Percentiles rank a stretch among this genome's conserved stretches.
Evolutionary conservation across 2,329 filamentous ascomycete species (phyloP).

Genomic region (Leptographium flavum): DNA sequence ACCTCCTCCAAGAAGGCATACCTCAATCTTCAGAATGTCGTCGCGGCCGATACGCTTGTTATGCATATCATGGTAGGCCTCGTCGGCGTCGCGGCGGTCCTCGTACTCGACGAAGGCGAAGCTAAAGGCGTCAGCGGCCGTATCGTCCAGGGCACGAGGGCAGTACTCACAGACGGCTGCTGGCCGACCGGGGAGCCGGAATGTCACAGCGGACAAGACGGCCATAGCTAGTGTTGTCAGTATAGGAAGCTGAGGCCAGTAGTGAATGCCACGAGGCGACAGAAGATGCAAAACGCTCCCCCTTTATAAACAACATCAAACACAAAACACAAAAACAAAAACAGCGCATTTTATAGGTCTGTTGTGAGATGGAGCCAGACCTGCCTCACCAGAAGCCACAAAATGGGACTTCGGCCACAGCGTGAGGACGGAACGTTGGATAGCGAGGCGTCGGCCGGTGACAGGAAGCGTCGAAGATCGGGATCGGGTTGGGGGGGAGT

Average conservation of each 20-base stretch:
- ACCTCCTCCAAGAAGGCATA: slow-evolving; percentile 35
- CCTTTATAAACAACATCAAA: too few relatives aligned
- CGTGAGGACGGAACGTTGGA: background rate
- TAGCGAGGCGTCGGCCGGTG: background rate
- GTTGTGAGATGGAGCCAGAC: background rate
- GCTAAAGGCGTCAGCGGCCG: slow-evolving; percentile 23
- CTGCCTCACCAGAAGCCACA: slow-evolving; percentile 3
- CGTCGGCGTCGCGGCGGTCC: slow-evolving; percentile 92
- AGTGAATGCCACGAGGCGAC: too few relatives aligned
- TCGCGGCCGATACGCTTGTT: slow-evolving; percentile 97
- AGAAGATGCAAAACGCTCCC: too few relatives aligned
- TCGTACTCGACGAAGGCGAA: slow-evolving; percentile 99
- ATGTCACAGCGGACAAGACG: slow-evolving; percentile 97
- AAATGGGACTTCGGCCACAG: background rate
- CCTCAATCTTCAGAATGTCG: slow-evolving; percentile 95
- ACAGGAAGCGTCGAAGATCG: background rate
- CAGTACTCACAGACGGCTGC: slow-evolving; percentile 77
- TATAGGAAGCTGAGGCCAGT: too few relatives aligned
- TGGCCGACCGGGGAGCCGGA: slow-evolving; percentile 83
- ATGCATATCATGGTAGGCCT: slow-evolving; percentile 99
- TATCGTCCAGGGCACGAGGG: background rate
- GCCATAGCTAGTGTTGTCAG: slow-evolving; percentile 57
- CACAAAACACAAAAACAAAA: background rate
- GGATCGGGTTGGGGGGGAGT: background rate
- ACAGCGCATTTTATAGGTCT: background rate